phyloP scores from a whole-genome alignment of 2,329 filamentous ascomycete species.

The Amylocarpus encephaloides region DNA sequence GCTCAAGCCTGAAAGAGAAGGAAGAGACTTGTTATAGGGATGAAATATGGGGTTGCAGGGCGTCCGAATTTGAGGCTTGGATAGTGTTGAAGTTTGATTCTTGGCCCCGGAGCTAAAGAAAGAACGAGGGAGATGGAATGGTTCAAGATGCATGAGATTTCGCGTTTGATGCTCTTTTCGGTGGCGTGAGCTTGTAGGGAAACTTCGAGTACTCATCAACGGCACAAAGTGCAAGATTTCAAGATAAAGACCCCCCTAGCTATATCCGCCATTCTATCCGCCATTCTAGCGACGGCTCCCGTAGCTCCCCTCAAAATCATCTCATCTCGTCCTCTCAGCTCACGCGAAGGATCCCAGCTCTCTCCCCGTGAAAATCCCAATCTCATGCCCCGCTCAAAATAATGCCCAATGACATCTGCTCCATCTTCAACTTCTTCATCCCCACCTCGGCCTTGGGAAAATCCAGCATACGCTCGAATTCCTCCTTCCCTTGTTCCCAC shows the following conservation, averaged over 20 bases:
- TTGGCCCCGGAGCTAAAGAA: too few relatives aligned
- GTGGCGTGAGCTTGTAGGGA: too few relatives aligned
- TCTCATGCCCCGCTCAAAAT: background rate
- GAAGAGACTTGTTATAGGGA: too few relatives aligned
- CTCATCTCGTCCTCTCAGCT: background rate
- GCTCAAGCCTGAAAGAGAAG: too few relatives aligned
- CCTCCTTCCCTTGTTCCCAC: slow-evolving; percentile 9
- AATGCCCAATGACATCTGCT: slow-evolving; percentile 17
- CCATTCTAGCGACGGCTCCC: background rate
- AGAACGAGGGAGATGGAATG: too few relatives aligned
- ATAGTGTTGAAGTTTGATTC: too few relatives aligned
- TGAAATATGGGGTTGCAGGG: too few relatives aligned
- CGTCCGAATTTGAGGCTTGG: too few relatives aligned
- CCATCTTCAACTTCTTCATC: slow-evolving; percentile 17
- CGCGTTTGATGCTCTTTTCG: too few relatives aligned
- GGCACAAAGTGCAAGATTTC: too few relatives aligned
- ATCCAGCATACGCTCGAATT: slow-evolving; percentile 17
- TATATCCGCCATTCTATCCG: background rate
- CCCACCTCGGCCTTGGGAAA: slow-evolving; percentile 11
- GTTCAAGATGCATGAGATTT: too few relatives aligned
- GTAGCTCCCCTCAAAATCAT: slow-evolving; percentile 1
- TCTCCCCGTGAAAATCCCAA: background rate
- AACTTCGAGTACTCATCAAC: too few relatives aligned
- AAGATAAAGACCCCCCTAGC: slow-evolving; percentile 3
- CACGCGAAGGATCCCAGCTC: background rate